Percentiles rank a stretch among this genome's conserved stretches.
These are phyloP conservation scores for Polychytrium aggregatum DNA, from an alignment of 192 early-diverging fungal genomes.

Conservation along the genomic window DNA sequence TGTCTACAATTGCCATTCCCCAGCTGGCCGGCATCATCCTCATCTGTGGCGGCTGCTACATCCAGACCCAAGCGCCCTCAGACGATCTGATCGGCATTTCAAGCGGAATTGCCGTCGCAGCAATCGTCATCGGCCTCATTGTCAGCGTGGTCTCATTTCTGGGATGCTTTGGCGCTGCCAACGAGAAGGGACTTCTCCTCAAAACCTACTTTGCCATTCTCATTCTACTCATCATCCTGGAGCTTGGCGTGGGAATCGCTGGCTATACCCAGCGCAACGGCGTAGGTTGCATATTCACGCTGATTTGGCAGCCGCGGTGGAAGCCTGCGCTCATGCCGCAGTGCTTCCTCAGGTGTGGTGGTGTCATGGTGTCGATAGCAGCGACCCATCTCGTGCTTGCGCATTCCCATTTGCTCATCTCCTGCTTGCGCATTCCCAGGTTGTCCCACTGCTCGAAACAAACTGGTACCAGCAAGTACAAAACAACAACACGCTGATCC, in stretches of 20 bases:
- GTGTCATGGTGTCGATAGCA: no score
- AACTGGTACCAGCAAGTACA: no score
- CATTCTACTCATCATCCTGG: constrained; percentile 35
- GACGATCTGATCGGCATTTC: constrained; percentile 26
- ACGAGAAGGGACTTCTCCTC: constrained; percentile 50
- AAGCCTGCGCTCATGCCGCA: no score
- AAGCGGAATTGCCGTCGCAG: constrained; percentile 23
- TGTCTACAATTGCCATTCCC: no score
- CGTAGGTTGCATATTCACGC: constrained; percentile 55
- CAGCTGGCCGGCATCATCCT: constrained; percentile 46
- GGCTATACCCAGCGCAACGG: constrained; percentile 35
- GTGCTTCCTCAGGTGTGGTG: neutral
- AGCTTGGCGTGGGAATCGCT: constrained; percentile 36
- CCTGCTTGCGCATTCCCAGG: no score
- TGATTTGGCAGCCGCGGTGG: no score
- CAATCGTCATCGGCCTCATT: constrained; percentile 38
- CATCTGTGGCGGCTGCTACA: constrained; percentile 38
- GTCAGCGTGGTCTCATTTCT: constrained; percentile 41
- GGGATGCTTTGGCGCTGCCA: constrained; percentile 47
- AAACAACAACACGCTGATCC: neutral
- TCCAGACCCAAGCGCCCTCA: constrained; percentile 15
- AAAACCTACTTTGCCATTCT: constrained; percentile 48
- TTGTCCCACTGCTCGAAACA: no score
- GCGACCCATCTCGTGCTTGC: no score
- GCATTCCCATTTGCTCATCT: no score